Base-by-base conservation (phyloP, 1,284 basidiomycete genomes). In the Lentinus polychrous region DNA sequence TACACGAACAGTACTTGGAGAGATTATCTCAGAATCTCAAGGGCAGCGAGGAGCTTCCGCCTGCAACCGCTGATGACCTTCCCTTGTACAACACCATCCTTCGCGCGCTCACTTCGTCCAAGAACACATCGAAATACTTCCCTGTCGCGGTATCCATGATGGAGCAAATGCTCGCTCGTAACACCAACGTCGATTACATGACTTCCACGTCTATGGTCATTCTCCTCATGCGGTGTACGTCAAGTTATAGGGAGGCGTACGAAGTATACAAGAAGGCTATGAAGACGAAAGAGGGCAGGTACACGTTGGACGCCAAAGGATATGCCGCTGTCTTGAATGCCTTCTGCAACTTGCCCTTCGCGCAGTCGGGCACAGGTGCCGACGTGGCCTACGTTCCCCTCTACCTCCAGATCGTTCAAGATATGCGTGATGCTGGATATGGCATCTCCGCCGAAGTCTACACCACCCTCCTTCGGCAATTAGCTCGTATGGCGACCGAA, bases 401-500 rank as follows among this genome's bases (percentile, higher is more conserved):
- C 40, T 88, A 91, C 59, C 82, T 93, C 62, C 74, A 79, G 46
- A 86, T 97, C 54, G 75, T 95, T 51, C 71, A 75, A 44, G 91
- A 96, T 68, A 94, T 97, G 91, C 82, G 81, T 8, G 63, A 66
- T 2, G 76, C 79, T 0, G 83, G 85, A 11, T 66, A 80, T 52
- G 68, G 71, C 0, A 74, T 87, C 17, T 75, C 78, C 0, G 64
- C 75, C 0, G 65, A 77, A 24, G 78, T 88, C 11, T 91, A 95
- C 63, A 85, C 83, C 14, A 76, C 82, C 45, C 71, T 95, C 45
- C 71, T 97, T 23, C 71, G 69, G 24, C 75, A 75, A 48, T 66
- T 86, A 38, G 72, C 71, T 12, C 53, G 62, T n/a, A 57, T 78
- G 34, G 75, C 74, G 0, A 69, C 67, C 3, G 58, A 58, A 37